A percentile compares a stretch with the other conserved stretches of the same genome.
phyloP scores from a whole-genome alignment of 805 yeast genomes.

The Myxozyma lipomycoides region DNA sequence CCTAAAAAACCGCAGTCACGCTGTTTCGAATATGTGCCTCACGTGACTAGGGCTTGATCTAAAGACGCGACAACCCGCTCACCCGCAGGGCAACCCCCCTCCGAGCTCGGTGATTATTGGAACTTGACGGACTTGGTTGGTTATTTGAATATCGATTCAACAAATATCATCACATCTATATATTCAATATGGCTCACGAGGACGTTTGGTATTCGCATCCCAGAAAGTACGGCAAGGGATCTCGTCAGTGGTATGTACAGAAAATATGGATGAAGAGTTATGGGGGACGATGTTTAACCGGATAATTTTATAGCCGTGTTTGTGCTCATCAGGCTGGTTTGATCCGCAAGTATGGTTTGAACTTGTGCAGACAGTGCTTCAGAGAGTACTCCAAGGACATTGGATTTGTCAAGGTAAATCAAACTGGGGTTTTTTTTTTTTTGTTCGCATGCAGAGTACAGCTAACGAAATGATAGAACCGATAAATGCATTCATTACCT shows the following conservation, averaged over 20 bases:
- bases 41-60: no score
- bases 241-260: slow-evolving; percentile 75
- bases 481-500: slow-evolving; percentile 1
- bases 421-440: not conserved
- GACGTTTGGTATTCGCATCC: slow-evolving; percentile 99
- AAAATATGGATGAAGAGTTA: not conserved
- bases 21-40: no score
- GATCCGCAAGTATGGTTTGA: slow-evolving; percentile 99
- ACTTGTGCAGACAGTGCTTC: slow-evolving; percentile 99
- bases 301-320: slow-evolving; percentile 57
- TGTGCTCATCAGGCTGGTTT: slow-evolving; percentile 94
- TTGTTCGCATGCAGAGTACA: not conserved
- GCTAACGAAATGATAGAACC: not conserved
- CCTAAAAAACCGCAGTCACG: no score
- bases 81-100: no score
- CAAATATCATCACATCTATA: no score
- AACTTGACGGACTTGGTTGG: no score
- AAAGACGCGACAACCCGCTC: no score
- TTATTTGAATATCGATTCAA: no score
- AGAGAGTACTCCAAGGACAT: slow-evolving; percentile 99
- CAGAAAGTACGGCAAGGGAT: slow-evolving; percentile 99
- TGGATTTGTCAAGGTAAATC: slow-evolving; percentile 81
- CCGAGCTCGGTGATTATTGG: no score
- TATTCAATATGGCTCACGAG: slow-evolving; percentile 98
- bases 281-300: not conserved